Evolutionary conservation across 768 basidiomycete species (phyloP).

Genomic region (Kwoniella shandongensis): DNA sequence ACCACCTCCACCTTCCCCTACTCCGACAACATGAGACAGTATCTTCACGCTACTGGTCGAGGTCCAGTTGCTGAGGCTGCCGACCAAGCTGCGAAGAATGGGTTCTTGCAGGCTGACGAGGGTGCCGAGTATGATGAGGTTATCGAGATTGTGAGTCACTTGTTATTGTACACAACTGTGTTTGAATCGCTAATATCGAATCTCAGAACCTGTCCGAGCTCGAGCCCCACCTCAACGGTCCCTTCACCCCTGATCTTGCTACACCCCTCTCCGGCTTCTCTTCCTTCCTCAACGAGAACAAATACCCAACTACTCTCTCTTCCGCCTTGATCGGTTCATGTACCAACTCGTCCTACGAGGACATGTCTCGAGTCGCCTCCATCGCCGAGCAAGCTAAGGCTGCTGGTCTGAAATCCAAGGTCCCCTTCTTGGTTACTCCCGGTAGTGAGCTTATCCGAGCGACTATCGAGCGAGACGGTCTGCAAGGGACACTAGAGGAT

Average conservation of each 20-base stretch:
- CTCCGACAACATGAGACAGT: slow-evolving; percentile 80
- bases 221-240: slow-evolving; percentile 92
- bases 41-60: slow-evolving; percentile 86
- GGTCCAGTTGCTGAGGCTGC: slow-evolving; percentile 81
- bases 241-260: slow-evolving; percentile 94
- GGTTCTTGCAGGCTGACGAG: slow-evolving; percentile 79
- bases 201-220: slow-evolving; percentile 77
- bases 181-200: background rate
- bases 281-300: slow-evolving; percentile 72
- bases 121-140: slow-evolving; percentile 91
- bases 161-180: background rate
- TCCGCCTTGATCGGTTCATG: slow-evolving; percentile 98
- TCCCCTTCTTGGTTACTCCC: slow-evolving; percentile 56
- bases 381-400: slow-evolving; percentile 84
- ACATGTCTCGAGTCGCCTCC: slow-evolving; percentile 82
- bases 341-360: slow-evolving; percentile 95
- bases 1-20: slow-evolving; percentile 98
- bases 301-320: slow-evolving; percentile 84
- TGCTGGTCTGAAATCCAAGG: slow-evolving; percentile 74
- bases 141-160: slow-evolving; percentile 79
- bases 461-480: slow-evolving; percentile 90
- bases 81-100: slow-evolving; percentile 72
- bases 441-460: slow-evolving; percentile 85
- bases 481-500: slow-evolving; percentile 75
- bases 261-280: slow-evolving; percentile 90